These are phyloP conservation scores for Cyberlindnera mycetangii DNA, from an alignment of 805 yeast genomes.

Conservation along the genomic window DNA sequence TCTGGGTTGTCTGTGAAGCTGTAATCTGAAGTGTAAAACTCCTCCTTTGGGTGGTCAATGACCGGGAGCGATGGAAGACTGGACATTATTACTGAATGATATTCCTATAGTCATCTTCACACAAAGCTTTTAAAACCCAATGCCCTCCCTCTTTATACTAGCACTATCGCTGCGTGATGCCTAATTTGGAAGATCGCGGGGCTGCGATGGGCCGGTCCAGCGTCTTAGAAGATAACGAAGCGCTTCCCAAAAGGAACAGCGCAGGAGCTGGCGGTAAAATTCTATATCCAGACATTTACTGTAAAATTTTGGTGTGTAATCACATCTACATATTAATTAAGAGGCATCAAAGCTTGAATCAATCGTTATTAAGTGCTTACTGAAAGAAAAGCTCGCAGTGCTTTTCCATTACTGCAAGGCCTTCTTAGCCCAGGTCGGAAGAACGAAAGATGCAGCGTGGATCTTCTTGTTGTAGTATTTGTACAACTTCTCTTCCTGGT, in stretches of 20 bases:
- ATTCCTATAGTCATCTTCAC: too few relatives aligned
- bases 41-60: constrained; percentile 18
- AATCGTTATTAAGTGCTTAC: neutral
- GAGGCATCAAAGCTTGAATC: neutral
- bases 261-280: too few relatives aligned
- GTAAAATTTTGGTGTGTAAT: too few relatives aligned
- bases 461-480: constrained; percentile 81
- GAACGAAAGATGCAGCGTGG: constrained; percentile 84
- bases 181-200: neutral
- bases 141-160: too few relatives aligned
- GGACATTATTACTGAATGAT: too few relatives aligned
- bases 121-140: too few relatives aligned
- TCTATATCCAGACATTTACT: too few relatives aligned
- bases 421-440: constrained; percentile 86
- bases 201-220: neutral
- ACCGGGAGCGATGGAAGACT: constrained; percentile 3
- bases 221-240: neutral
- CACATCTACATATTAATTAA: too few relatives aligned
- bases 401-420: constrained; percentile 38
- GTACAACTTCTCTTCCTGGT: constrained; percentile 61
- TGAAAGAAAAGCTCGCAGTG: too few relatives aligned
- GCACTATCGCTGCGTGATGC: neutral
- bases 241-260: constrained; percentile 3
- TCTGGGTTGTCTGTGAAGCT: constrained; percentile 18
- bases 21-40: neutral